Conservation (phyloP, 352 stramenopile species). For the Phytophthora hibernalis region DNA sequence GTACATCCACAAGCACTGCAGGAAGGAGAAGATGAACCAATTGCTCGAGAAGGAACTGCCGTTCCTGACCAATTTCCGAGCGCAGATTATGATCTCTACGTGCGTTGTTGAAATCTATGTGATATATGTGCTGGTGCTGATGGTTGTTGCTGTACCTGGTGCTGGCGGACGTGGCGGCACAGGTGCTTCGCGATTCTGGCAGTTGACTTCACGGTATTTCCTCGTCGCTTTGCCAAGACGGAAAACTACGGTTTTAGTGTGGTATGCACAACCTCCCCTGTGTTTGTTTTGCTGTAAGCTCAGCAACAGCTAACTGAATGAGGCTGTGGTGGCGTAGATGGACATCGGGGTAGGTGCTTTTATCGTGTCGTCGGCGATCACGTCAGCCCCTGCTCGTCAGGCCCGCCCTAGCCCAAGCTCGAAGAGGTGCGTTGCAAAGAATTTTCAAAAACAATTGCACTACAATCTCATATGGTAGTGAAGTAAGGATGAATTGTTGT, state of each 20-base stretch:
- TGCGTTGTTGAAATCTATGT: conserved; percentile 31
- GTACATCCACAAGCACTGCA: conserved; percentile 75
- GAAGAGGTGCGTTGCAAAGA: conserved; percentile 22
- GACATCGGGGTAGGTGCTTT: conserved; percentile 97
- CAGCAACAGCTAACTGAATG: conserved; percentile 2
- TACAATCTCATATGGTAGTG: too few relatives aligned
- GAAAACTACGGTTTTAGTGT: conserved; percentile 96
- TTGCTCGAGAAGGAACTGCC: conserved; percentile 75
- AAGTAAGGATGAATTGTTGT: neutral
- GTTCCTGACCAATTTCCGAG: conserved; percentile 82
- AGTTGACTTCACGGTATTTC: conserved; percentile 98
- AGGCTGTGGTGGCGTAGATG: conserved; percentile 78
- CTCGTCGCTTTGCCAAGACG: conserved; percentile 95
- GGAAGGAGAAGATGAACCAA: conserved; percentile 86
- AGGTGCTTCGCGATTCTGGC: conserved; percentile 96
- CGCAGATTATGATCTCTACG: conserved; percentile 87
- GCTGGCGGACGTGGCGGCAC: neutral
- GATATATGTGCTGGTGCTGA: neutral
- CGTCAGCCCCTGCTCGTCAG: conserved; percentile 72
- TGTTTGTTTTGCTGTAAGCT: neutral
- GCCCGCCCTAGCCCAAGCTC: conserved; percentile 36
- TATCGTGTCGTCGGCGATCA: conserved; percentile 90
- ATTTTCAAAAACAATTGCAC: too few relatives aligned
- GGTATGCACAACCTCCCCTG: conserved; percentile 40
- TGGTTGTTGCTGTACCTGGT: neutral